Percentiles rank a stretch among this genome's conserved stretches.
These are phyloP conservation scores for Pleurozium schreberi DNA, from an alignment of 225 moss, liverwort and hornwort species.

Conservation along the genomic window DNA sequence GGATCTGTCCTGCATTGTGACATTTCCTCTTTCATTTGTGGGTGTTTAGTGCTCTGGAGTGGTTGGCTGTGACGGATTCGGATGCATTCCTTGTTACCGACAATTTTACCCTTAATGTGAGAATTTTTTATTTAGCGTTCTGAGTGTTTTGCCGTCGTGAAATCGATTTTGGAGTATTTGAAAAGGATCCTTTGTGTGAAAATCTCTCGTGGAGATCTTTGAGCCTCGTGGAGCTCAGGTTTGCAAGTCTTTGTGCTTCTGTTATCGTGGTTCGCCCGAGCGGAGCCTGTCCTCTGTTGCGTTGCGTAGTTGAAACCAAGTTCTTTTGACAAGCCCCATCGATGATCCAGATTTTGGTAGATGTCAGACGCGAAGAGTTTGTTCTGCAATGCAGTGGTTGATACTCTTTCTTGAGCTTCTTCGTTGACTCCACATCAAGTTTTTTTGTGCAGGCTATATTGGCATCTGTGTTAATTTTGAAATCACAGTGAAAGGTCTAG, in stretches of 20 bases:
- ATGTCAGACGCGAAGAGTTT: not conserved
- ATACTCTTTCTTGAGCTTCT: not conserved
- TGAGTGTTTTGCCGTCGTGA: not conserved
- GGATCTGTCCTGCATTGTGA: not conserved
- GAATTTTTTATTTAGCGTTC: not conserved
- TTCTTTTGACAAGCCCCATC: not conserved
- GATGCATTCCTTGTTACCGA: not conserved
- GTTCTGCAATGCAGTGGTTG: not conserved
- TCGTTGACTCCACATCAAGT: not conserved
- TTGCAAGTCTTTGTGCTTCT: not conserved
- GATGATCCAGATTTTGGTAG: not conserved
- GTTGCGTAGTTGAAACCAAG: not conserved
- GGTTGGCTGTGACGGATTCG: not conserved
- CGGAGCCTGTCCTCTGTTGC: not conserved
- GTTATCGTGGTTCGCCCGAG: not conserved
- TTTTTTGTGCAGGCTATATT: not conserved
- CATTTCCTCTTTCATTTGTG: not conserved
- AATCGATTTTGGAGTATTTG: not conserved
- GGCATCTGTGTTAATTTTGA: not conserved
- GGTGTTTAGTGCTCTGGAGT: not conserved
- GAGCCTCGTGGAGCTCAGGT: not conserved
- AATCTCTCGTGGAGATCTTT: not conserved
- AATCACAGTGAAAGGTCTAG: not conserved
- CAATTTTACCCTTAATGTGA: not conserved
- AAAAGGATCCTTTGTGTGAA: not conserved